phyloP scores from a whole-genome alignment of 192 early-diverging fungal genomes.

The Entophlyctis luteolus region DNA sequence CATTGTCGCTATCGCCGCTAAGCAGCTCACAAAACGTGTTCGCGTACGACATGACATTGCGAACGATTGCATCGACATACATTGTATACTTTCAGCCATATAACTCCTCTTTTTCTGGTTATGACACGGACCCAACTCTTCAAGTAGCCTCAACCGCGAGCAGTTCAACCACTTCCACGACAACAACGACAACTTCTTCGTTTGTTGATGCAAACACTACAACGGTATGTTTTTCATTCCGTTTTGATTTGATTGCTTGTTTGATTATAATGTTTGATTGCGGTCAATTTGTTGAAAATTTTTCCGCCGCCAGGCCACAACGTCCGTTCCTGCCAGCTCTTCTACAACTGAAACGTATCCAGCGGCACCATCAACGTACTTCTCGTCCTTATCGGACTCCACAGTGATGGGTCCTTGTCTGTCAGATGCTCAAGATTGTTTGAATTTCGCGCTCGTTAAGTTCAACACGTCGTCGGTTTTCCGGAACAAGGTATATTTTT shows the following conservation, averaged over 20 bases:
- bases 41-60: slow-evolving; percentile 12
- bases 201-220: no score
- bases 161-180: no score
- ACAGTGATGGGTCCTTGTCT: slow-evolving; percentile 8
- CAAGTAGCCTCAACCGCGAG: no score
- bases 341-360: background rate
- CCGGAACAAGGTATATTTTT: background rate
- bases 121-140: no score
- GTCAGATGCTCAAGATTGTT: background rate
- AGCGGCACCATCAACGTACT: background rate
- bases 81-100: slow-evolving; percentile 11
- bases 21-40: background rate
- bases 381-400: background rate
- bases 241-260: no score
- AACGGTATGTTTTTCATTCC: no score
- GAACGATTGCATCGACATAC: slow-evolving; percentile 8
- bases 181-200: no score
- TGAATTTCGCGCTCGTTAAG: slow-evolving; percentile 11
- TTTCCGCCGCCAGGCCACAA: no score
- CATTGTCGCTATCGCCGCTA: background rate
- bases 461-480: background rate
- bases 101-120: no score
- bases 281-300: no score
- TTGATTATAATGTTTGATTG: no score
- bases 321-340: no score